phyloP scores from a whole-genome alignment of 208 protist genomes.

The Trypanosoma avium region DNA sequence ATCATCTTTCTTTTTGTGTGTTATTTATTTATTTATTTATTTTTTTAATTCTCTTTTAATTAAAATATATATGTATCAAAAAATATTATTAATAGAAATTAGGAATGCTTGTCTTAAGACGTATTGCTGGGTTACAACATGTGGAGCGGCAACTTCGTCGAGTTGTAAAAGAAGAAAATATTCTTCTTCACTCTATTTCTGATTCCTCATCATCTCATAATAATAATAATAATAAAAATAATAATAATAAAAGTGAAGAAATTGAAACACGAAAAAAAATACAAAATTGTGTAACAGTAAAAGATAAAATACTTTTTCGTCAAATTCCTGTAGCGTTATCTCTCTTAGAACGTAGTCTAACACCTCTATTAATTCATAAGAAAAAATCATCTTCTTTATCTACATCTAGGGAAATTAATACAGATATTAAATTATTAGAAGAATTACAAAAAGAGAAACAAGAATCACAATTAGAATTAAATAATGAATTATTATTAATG shows the following conservation, averaged over 20 bases:
- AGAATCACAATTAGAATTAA: neutral
- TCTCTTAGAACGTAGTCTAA: slow-evolving; percentile 65
- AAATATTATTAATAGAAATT: no score
- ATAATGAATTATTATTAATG: no score
- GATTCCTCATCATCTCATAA: no score
- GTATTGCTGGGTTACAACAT: slow-evolving; percentile 35
- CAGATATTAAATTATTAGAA: no score
- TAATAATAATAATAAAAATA: no score
- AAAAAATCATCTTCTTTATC: neutral
- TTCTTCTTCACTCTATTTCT: neutral
- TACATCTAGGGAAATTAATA: neutral
- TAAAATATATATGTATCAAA: neutral
- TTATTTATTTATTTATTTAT: no score
- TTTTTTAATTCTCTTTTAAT: neutral
- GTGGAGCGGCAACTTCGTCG: slow-evolving; percentile 27
- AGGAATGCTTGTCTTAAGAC: slow-evolving; percentile 34
- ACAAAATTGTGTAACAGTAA: slow-evolving; percentile 8
- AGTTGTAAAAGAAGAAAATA: slow-evolving; percentile 12
- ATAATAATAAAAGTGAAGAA: no score
- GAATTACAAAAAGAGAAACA: no score
- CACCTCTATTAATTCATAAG: slow-evolving; percentile 1
- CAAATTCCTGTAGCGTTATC: slow-evolving; percentile 66
- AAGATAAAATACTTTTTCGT: slow-evolving; percentile 67
- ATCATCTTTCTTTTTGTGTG: no score
- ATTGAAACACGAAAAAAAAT: neutral